phyloP scores from a whole-genome alignment of 495 filamentous ascomycete genomes.

The Xylaria acuta region DNA sequence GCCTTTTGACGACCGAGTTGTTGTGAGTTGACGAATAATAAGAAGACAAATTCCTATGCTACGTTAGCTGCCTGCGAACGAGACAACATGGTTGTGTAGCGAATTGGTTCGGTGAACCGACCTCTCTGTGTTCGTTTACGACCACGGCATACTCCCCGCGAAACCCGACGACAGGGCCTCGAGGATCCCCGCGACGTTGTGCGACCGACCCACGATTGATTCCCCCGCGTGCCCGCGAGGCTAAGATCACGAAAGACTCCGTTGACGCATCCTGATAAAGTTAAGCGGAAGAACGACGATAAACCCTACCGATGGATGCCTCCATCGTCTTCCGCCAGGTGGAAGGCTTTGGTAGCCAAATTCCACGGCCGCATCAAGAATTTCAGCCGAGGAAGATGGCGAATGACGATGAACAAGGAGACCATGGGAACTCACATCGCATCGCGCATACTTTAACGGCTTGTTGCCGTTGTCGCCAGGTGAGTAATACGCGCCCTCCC shows the following conservation, averaged over 20 bases:
- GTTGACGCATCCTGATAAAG: conserved; percentile 8
- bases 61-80: neutral
- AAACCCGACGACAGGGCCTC: conserved; percentile 18
- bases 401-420: conserved; percentile 44
- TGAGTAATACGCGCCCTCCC: conserved; percentile 50
- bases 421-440: conserved; percentile 56
- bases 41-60: neutral
- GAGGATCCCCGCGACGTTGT: conserved; percentile 19
- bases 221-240: conserved; percentile 10
- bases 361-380: conserved; percentile 45
- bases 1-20: neutral
- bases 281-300: conserved; percentile 10
- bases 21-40: conserved; percentile 7
- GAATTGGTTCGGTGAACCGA: conserved; percentile 15
- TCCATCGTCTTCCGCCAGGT: conserved; percentile 56
- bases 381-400: conserved; percentile 40
- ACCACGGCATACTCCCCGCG: conserved; percentile 5
- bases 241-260: neutral
- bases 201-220: conserved; percentile 17
- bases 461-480: conserved; percentile 84
- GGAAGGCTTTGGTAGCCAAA: conserved; percentile 51
- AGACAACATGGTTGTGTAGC: conserved; percentile 16
- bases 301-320: conserved; percentile 51
- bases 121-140: conserved; percentile 3
- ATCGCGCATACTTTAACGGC: conserved; percentile 87